Evolutionary conservation across 148 eudicot genomes (phyloP), one percentile per base, ranked within the genome.

Genomic region (Amaranthus cruentus): DNA sequence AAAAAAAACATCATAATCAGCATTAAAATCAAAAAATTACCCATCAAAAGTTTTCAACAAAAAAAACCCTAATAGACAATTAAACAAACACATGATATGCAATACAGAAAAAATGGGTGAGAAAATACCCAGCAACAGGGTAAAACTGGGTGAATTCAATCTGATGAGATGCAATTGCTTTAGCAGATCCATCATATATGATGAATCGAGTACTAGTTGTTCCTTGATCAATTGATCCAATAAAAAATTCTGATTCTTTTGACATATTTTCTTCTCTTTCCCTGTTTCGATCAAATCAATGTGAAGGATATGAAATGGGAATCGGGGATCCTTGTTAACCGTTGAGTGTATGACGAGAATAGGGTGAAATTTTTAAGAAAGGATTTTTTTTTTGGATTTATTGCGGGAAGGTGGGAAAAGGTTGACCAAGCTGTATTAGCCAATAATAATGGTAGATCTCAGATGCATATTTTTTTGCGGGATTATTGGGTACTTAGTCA

Each of bases 171-270:
- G 89, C 99, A 49, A 96, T 72, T 4, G 90, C 43, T 7, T 61
- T 69, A 4, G 90, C 88, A 4, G 73, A 46, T 53, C 80, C 71
- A 70, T 96, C 90, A 71, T 96, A 96, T 76, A 96, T 85, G 75
- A 96, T 90, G 82, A 96, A 92, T 59, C 99, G 76, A 7, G 96
- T 90, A 72, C 99, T 96, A 7, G 97, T 96, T 50, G 99, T 96
- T n/a, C 99, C 99, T 81, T 96, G 99, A 88, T 96, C 99, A 21
- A 96, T 83, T 14, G 99, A 89, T 12, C 96, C 97, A 43, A 96
- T 82, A 71, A 78, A 90, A 3, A 80, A 81, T 6, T 78, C 82
- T 43, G 55, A 0, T 59, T 78, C 74, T 47, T 81, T 69, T 10
- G 93, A 70, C 97, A 92, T 92, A 81, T 60, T 81, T 14, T n/a